A percentile compares a stretch with the other conserved stretches of the same genome.
Evolutionary conservation across 306 rosid genomes (phyloP).

Genomic region (Carpinus viminea): DNA sequence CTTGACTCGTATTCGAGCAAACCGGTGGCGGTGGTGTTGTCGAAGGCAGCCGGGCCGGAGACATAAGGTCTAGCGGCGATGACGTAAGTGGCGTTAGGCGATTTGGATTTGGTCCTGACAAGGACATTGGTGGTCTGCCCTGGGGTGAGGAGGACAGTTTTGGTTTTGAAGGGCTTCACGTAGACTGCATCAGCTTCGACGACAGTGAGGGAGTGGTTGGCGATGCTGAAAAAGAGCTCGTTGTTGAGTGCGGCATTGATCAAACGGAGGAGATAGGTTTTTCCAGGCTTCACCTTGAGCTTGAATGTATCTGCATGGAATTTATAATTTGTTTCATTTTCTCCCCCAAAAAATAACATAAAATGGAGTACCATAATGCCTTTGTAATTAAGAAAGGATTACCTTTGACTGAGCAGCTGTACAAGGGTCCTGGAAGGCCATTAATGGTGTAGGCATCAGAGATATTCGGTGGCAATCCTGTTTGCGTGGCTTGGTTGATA

Average conservation of each 20-base stretch:
- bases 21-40: conserved; percentile 67
- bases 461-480: conserved; percentile 63
- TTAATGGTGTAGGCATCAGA: conserved; percentile 74
- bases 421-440: conserved; percentile 72
- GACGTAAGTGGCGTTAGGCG: conserved; percentile 53
- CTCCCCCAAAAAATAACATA: neutral
- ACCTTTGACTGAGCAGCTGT: conserved; percentile 64
- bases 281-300: conserved; percentile 68
- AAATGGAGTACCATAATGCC: neutral
- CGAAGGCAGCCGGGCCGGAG: conserved; percentile 61
- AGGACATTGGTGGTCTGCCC: conserved; percentile 72
- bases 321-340: neutral
- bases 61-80: conserved; percentile 64
- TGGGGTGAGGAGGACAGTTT: conserved; percentile 59
- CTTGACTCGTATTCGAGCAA: conserved; percentile 49
- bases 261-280: conserved; percentile 55
- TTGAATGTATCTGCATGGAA: conserved; percentile 47
- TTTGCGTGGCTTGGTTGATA: conserved; percentile 62
- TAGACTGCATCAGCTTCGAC: conserved; percentile 76
- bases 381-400: neutral
- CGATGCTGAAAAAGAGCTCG: conserved; percentile 75
- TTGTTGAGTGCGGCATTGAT: conserved; percentile 66
- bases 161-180: conserved; percentile 56
- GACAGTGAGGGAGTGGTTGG: conserved; percentile 64
- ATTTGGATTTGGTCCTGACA: conserved; percentile 47